Evolutionary conservation across 148 eudicot species (phyloP).

Genomic region (Diospyros kaki): DNA sequence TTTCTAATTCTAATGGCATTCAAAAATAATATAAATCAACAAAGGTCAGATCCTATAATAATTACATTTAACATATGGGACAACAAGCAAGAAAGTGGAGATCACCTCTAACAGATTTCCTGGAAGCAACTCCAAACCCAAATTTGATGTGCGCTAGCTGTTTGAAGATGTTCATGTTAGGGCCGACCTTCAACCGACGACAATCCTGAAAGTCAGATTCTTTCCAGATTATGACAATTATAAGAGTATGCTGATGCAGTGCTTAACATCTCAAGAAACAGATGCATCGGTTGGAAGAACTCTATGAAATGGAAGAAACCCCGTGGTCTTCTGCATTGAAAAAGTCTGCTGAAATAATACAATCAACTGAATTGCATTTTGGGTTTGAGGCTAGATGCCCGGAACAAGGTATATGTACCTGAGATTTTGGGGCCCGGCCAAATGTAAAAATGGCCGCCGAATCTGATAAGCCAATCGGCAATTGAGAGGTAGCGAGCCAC

Average conservation of each 20-base stretch:
- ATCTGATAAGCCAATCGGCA: no score
- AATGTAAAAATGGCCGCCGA: no score
- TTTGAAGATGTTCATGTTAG: conserved; percentile 50
- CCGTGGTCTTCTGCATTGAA: no score
- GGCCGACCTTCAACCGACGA: conserved; percentile 7
- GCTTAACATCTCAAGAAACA: no score
- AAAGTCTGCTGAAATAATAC: no score
- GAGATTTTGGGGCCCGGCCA: no score
- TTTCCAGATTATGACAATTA: not conserved
- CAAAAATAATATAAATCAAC: not conserved
- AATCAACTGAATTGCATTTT: no score
- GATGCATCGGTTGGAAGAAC: no score
- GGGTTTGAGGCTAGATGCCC: no score
- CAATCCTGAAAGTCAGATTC: conserved; percentile 2
- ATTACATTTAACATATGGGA: not conserved
- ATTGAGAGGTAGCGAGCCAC: no score
- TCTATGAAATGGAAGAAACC: no score
- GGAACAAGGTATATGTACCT: no score
- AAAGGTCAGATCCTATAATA: not conserved
- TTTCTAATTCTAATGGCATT: not conserved
- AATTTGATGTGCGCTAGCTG: conserved; percentile 32
- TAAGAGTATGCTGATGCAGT: not conserved
- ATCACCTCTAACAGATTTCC: conserved; percentile 44
- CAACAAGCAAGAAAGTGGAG: not conserved
- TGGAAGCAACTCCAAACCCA: conserved; percentile 17